Percentiles rank a stretch among this genome's conserved stretches.
phyloP scores from a whole-genome alignment of 2,329 filamentous ascomycete species.

The Aspergillus japonicus region DNA sequence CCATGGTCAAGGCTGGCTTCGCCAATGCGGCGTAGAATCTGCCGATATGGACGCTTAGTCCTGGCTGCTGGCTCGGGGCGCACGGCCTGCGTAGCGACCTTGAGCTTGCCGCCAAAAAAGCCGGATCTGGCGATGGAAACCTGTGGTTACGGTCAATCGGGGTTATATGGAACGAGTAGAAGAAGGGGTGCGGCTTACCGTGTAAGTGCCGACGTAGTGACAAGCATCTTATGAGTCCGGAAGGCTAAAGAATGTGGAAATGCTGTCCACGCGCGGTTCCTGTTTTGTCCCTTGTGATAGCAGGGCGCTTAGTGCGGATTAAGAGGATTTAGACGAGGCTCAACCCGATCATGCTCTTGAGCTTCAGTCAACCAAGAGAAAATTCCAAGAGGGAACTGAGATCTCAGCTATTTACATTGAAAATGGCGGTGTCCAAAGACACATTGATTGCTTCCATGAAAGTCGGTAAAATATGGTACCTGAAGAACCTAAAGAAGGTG shows the following conservation, averaged over 20 bases:
- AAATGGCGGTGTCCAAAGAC: background rate
- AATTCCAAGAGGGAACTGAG: background rate
- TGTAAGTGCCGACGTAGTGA: background rate
- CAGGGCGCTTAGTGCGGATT: background rate
- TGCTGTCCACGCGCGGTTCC: background rate
- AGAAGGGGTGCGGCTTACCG: background rate
- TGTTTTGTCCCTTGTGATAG: too few species aligned
- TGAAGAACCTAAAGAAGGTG: background rate
- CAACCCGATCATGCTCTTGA: background rate
- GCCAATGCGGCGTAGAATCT: background rate
- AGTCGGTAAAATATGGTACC: background rate
- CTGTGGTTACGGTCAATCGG: background rate
- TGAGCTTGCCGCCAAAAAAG: background rate
- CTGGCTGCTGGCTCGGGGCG: background rate
- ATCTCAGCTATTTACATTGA: background rate
- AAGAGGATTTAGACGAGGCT: background rate
- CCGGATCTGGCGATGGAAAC: background rate
- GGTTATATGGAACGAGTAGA: background rate
- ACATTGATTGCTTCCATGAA: background rate
- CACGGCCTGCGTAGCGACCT: slow-evolving; percentile 1
- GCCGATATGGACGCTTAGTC: background rate
- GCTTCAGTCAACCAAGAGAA: background rate
- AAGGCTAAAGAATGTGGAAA: background rate
- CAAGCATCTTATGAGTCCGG: background rate
- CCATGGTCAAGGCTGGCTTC: background rate